Evolutionary conservation across 2,329 filamentous ascomycete species (phyloP), one percentile per base, ranked within the genome.

Genomic region (Annulohypoxylon truncatum): DNA sequence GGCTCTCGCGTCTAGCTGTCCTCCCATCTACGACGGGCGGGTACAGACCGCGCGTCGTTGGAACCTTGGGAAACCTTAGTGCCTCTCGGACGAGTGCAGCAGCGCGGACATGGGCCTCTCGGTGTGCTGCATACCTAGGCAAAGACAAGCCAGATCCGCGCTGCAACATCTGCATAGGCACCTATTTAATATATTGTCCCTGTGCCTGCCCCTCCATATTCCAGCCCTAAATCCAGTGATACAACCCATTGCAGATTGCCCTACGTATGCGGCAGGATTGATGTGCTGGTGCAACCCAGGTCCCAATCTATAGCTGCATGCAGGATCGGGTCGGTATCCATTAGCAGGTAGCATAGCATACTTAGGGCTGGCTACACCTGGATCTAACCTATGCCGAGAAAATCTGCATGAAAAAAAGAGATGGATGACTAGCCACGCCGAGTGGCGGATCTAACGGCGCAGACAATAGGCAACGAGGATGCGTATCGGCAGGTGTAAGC

Each of bases 191-290:
- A n/a, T n/a, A n/a, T n/a, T n/a, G n/a, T 20, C 33, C 42, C 61
- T 56, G 63, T 67, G 46, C 29, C 38, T 67, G 46, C 29, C 38
- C 48, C 64, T 38, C 64, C 60, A 67, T 61, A 64, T 61, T 20
- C 42, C 63, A 66, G 55, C n/a, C 20, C 35, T 33, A 47, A 29
- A 40, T 18, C 44, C 18, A 51, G 52, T 51, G 47, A 61, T 20
- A 64, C 53, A 18, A 18, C 47, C 28, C 48, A 42, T 42, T 18
- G 22, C n/a, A 22, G 35, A 18, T 44, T 53, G 40, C 63, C 55
- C 55, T 59, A 60, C 7, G 53, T 10, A 64, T 48, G 35, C 46
- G 28, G 54, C 38, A 28, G 20, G 4, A 10, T 40, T 53, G 50
- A 28, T n/a, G 38, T 12, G 22, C 24, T 33, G 50, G 52, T 64